Conservation (phyloP, 768 basidiomycete genomes). For the Lactifluus pinguis region DNA sequence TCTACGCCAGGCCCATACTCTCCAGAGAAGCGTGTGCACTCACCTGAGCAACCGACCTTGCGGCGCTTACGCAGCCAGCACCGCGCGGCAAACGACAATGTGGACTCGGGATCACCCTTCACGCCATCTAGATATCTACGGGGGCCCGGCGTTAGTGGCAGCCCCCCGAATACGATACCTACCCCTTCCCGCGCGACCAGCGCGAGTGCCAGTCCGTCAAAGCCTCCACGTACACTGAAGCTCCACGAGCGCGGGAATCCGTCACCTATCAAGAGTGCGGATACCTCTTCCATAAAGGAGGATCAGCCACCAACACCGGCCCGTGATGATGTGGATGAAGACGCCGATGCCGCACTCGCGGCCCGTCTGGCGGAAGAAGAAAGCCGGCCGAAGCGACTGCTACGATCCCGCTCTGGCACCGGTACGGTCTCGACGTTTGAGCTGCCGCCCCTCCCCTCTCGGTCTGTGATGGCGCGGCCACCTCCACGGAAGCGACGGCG, state of each 20-base stretch:
- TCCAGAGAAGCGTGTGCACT: constrained; percentile 13
- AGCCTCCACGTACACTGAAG: neutral
- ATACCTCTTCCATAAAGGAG: constrained; percentile 20
- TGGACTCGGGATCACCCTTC: neutral
- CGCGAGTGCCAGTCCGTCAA: constrained; percentile 5
- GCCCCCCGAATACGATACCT: constrained; percentile 9
- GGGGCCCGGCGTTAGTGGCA: constrained; percentile 14
- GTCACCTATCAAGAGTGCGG: neutral
- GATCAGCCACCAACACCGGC: constrained; percentile 11
- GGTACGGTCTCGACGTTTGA: constrained; percentile 16
- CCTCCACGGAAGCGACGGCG: constrained; percentile 25
- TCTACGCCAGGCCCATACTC: constrained; percentile 8
- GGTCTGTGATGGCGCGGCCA: neutral
- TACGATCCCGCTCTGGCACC: constrained; percentile 27
- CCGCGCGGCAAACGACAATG: neutral
- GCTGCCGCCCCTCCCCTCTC: constrained; percentile 6
- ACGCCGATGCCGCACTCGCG: constrained; percentile 24
- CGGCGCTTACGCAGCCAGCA: constrained; percentile 16
- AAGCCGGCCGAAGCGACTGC: constrained; percentile 21
- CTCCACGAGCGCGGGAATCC: neutral
- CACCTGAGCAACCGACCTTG: constrained; percentile 6
- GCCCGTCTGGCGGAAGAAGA: constrained; percentile 26
- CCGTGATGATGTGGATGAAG: constrained; percentile 14
- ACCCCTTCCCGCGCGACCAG: constrained; percentile 7
- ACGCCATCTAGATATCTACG: constrained; percentile 14